Conservation (phyloP, 192 early-diverging fungal genomes). For the Phycomyces blakesleeanus region DNA sequence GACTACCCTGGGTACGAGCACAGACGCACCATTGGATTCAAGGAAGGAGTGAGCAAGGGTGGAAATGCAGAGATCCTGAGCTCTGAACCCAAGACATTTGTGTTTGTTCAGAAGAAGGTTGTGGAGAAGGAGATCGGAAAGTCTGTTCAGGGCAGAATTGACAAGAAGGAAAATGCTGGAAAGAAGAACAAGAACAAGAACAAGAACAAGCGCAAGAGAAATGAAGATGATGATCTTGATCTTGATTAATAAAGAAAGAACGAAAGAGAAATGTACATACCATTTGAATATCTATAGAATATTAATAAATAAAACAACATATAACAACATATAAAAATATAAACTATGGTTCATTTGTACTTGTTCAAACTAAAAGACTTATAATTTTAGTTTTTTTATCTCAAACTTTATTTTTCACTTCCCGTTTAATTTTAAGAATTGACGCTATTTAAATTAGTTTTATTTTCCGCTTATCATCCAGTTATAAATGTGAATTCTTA, state of each 20-base stretch:
- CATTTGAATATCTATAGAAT: background rate
- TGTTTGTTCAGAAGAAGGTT: conserved; percentile 59
- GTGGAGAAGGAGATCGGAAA: conserved; percentile 42
- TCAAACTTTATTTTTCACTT: no score
- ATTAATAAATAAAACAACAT: no score
- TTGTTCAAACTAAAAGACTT: no score
- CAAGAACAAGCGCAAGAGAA: background rate
- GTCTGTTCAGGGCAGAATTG: conserved; percentile 14
- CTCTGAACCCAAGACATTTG: conserved; percentile 62
- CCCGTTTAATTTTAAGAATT: no score
- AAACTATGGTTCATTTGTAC: no score
- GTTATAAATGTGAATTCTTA: no score
- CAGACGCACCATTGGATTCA: conserved; percentile 92
- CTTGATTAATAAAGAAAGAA: no score
- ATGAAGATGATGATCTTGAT: conserved; percentile 6
- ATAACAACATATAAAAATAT: no score
- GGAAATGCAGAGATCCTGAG: conserved; percentile 77
- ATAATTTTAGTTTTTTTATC: no score
- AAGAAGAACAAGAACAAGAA: conserved; percentile 15
- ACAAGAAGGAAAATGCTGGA: conserved; percentile 8
- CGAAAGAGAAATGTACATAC: background rate
- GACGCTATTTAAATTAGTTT: no score
- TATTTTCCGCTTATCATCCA: no score
- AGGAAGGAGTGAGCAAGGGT: conserved; percentile 68
- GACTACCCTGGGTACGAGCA: conserved; percentile 87